These are phyloP conservation scores for Neoboletus subvelutipes DNA, from an alignment of 768 basidiomycete species.

Conservation along the genomic window DNA sequence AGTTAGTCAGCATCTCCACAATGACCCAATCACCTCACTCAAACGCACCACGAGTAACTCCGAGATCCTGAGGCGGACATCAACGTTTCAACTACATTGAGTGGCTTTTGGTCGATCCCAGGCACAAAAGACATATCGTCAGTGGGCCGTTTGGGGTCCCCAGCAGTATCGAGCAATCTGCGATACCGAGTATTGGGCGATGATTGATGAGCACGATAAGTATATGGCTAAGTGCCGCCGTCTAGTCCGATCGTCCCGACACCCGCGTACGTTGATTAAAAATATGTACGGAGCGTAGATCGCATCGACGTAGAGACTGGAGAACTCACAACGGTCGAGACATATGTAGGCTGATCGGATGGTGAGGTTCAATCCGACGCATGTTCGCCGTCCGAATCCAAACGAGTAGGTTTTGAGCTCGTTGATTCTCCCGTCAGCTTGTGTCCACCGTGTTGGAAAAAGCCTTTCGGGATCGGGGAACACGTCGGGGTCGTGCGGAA, in stretches of 20 bases:
- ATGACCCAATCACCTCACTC: too few relatives aligned
- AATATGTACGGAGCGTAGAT: neutral
- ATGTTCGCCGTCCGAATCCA: constrained; percentile 41
- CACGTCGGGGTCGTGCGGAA: constrained; percentile 22
- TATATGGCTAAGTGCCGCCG: too few relatives aligned
- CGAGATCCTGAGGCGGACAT: too few relatives aligned
- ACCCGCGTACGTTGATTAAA: too few relatives aligned
- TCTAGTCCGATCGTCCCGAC: neutral
- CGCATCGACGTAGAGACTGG: neutral
- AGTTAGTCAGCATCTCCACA: neutral
- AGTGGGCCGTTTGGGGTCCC: constrained; percentile 51
- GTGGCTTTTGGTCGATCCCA: constrained; percentile 57
- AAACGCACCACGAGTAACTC: too few relatives aligned
- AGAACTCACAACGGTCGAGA: neutral
- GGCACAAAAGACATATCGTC: constrained; percentile 63
- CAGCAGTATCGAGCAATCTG: constrained; percentile 61
- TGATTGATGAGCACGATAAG: neutral
- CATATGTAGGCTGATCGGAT: constrained; percentile 16
- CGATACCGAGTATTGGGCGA: neutral
- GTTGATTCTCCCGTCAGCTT: constrained; percentile 41
- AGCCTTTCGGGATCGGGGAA: constrained; percentile 46
- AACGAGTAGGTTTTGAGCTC: constrained; percentile 53
- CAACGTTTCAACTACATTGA: constrained; percentile 14
- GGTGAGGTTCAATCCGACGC: constrained; percentile 26
- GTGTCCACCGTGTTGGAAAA: constrained; percentile 57